Conservation (phyloP, 2,329 filamentous ascomycete species). For the Cyphellophora europaea region DNA sequence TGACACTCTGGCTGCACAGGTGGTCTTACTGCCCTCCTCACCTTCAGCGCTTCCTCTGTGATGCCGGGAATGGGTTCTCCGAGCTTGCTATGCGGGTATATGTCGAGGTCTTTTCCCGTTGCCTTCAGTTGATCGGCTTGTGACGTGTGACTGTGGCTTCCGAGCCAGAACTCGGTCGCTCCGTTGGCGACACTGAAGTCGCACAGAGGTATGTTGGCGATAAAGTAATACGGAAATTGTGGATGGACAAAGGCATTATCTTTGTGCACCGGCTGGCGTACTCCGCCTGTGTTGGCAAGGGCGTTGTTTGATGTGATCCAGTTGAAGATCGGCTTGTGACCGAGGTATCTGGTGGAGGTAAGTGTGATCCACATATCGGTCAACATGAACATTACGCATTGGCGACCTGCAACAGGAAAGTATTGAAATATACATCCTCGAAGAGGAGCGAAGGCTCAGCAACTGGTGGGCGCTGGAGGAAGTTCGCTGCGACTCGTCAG, state of each 20-base stretch:
- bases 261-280: conserved; percentile 31
- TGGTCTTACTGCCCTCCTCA: conserved; percentile 18
- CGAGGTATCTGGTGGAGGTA: conserved; percentile 26
- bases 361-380: conserved; percentile 29
- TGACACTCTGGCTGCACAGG: conserved; percentile 19
- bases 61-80: conserved; percentile 12
- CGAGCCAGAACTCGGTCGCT: conserved; percentile 33
- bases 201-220: conserved; percentile 31
- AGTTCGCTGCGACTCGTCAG: conserved; percentile 23
- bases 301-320: conserved; percentile 33
- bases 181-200: conserved; percentile 26
- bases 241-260: conserved; percentile 29
- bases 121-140: conserved; percentile 24
- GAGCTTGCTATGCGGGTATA: conserved; percentile 6
- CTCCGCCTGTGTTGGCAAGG: conserved; percentile 25
- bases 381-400: conserved; percentile 23
- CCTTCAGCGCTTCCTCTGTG: conserved; percentile 12
- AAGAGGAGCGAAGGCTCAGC: conserved; percentile 23
- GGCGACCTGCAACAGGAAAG: conserved; percentile 30
- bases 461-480: conserved; percentile 30
- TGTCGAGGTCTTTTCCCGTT: conserved; percentile 7
- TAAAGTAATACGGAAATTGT: conserved; percentile 28
- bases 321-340: conserved; percentile 30
- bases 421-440: conserved; percentile 33
- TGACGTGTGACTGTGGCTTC: conserved; percentile 26